These are phyloP conservation scores for Entamoeba dispar DNA, from an alignment of 208 protist genomes.

Conservation along the genomic window DNA sequence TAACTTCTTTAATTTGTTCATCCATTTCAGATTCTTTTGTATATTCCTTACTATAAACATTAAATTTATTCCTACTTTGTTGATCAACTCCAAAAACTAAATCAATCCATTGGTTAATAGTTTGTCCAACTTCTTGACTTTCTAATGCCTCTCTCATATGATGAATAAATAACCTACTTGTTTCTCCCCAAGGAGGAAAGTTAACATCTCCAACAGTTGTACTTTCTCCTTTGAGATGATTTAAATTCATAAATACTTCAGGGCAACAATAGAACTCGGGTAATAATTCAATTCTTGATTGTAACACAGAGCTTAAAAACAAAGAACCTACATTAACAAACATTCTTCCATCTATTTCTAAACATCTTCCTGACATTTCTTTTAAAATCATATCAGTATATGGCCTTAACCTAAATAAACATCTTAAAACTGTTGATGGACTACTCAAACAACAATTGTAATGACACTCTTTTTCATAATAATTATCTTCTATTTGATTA, in stretches of 20 bases:
- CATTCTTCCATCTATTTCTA: background rate
- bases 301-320: background rate
- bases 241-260: background rate
- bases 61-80: background rate
- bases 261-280: background rate
- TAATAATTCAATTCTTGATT: background rate
- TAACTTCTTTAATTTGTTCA: background rate
- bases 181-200: background rate
- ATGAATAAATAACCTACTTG: background rate
- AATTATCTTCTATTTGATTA: background rate
- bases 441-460: background rate
- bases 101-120: background rate
- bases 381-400: background rate
- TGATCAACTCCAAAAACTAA: background rate
- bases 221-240: background rate
- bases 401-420: background rate
- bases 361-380: background rate
- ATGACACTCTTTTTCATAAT: background rate
- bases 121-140: background rate
- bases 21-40: background rate
- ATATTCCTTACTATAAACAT: background rate
- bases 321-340: background rate
- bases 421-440: background rate
- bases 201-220: background rate
- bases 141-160: background rate